These are phyloP conservation scores for Limonomyces culmigenus DNA, from an alignment of 1,284 basidiomycete genomes.

Conservation along the genomic window DNA sequence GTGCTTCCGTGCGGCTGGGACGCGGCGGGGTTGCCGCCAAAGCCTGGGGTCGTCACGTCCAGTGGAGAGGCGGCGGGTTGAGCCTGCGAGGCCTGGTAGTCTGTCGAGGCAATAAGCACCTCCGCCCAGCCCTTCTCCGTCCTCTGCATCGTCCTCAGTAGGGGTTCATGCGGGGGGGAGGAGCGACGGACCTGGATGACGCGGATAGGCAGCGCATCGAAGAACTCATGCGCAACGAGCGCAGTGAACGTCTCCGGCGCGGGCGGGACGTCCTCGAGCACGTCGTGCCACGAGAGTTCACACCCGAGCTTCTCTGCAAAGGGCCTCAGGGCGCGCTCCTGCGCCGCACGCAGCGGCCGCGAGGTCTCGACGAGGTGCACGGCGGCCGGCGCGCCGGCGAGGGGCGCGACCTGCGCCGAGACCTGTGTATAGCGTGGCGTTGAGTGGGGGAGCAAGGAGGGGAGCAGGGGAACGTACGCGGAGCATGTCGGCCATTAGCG, in stretches of 20 bases:
- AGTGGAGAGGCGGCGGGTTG: no score
- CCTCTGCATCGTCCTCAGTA: no score
- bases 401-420: conserved; percentile 29
- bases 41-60: not conserved
- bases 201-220: conserved; percentile 91
- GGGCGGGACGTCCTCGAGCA: conserved; percentile 47
- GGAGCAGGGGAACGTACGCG: conserved; percentile 33
- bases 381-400: conserved; percentile 21
- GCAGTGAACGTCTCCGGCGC: conserved; percentile 59
- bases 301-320: conserved; percentile 14
- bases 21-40: no score
- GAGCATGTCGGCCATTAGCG: conserved; percentile 83
- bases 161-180: no score
- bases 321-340: conserved; percentile 34
- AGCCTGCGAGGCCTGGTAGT: not conserved
- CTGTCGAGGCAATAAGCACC: conserved; percentile 48
- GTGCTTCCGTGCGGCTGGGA: conserved; percentile 6
- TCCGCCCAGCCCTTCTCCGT: conserved; percentile 75
- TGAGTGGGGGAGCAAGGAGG: conserved; percentile 1
- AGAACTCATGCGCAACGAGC: conserved; percentile 92
- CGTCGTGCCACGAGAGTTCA: conserved; percentile 58
- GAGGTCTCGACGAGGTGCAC: conserved; percentile 79
- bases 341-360: conserved; percentile 42
- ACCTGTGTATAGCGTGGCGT: conserved; percentile 25
- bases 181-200: no score